Evolutionary conservation across 345 rosid genomes (phyloP).

Genomic region (Citrus maxima): DNA sequence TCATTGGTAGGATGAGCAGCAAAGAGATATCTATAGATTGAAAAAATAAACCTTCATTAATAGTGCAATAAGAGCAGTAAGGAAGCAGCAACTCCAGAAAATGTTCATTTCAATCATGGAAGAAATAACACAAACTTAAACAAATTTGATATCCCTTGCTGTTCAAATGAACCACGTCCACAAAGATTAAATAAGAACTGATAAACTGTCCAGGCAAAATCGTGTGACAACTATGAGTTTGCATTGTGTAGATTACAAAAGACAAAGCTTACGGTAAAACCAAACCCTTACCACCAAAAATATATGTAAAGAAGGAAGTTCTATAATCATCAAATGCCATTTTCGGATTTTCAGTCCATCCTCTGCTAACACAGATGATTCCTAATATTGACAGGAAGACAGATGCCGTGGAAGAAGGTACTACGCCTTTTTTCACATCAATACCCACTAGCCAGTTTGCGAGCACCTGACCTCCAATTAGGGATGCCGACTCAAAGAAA

Average conservation of each 20-base stretch:
- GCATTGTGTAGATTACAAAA: neutral
- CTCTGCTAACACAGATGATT: constrained; percentile 40
- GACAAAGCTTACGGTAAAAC: neutral
- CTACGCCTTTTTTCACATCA: constrained; percentile 39
- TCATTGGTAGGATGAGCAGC: neutral
- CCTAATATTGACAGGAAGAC: constrained; percentile 50
- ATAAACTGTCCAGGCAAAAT: neutral
- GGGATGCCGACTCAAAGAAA: constrained; percentile 70
- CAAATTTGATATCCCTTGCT: neutral
- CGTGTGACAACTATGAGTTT: neutral
- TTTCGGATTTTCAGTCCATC: constrained; percentile 49
- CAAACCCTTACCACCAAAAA: constrained; percentile 57
- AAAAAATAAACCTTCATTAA: neutral
- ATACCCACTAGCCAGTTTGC: constrained; percentile 61
- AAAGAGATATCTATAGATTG: neutral
- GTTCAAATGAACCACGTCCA: neutral
- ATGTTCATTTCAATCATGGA: neutral
- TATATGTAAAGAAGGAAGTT: constrained; percentile 41
- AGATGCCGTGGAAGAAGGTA: constrained; percentile 41
- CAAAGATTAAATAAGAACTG: neutral
- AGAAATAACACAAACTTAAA: neutral
- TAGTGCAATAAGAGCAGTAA: neutral
- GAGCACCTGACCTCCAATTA: constrained; percentile 73
- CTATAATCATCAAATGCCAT: constrained; percentile 39
- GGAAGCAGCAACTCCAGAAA: neutral